These are phyloP conservation scores for Fusarium acutatum DNA, from an alignment of 2,329 filamentous ascomycete species.

Conservation along the genomic window DNA sequence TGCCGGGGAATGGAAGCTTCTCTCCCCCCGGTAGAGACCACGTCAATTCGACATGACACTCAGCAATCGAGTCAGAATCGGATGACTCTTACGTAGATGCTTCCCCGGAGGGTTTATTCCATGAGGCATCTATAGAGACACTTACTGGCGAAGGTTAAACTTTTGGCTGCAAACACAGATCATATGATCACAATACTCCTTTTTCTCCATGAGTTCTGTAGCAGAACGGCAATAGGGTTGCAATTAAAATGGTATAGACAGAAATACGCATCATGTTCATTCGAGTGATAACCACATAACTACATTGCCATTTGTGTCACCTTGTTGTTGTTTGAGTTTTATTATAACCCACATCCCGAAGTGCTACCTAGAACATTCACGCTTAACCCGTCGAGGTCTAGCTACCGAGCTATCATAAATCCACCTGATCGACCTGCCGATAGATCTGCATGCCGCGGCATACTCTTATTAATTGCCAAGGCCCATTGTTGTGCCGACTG, in stretches of 20 bases:
- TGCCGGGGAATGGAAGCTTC: not conserved
- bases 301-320: not conserved
- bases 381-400: not conserved
- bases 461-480: not conserved
- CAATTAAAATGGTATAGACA: no score
- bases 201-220: not conserved
- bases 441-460: not conserved
- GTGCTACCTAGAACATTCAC: not conserved
- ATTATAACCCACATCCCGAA: not conserved
- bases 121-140: not conserved
- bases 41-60: not conserved
- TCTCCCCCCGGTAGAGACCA: not conserved
- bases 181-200: not conserved
- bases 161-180: not conserved
- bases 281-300: rapidly evolving
- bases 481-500: not conserved
- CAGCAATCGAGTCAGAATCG: not conserved
- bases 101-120: rapidly evolving
- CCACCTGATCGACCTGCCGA: not conserved
- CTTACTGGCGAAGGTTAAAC: not conserved
- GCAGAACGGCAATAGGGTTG: not conserved
- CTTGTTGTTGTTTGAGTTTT: not conserved
- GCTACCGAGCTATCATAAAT: not conserved
- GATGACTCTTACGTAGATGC: not conserved
- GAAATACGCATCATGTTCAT: no score